These are phyloP conservation scores for Bifiguratus adelaidae DNA, from an alignment of 192 early-diverging fungal species.

Conservation along the genomic window DNA sequence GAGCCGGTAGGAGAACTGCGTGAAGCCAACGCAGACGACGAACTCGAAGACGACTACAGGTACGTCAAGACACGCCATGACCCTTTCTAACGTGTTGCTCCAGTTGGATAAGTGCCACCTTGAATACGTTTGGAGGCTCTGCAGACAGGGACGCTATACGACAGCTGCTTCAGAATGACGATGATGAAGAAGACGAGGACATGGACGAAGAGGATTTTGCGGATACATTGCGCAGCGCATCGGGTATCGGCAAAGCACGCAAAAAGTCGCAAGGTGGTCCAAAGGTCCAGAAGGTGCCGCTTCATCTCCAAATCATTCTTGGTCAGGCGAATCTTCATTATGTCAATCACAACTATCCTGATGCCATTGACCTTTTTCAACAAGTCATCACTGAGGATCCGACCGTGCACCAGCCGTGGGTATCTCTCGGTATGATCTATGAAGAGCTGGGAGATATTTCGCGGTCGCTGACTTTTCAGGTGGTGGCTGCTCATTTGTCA, in stretches of 20 bases:
- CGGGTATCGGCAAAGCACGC: conserved; percentile 7
- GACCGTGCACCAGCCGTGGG: conserved; percentile 74
- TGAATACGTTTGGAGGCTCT: conserved; percentile 1
- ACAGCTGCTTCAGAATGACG: conserved; percentile 2
- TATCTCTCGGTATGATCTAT: conserved; percentile 79
- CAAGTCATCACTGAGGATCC: conserved; percentile 65
- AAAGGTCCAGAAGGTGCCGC: conserved; percentile 4
- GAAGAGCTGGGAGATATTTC: conserved; percentile 68
- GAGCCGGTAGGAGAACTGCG: not conserved
- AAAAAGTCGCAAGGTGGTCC: not conserved
- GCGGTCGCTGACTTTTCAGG: conserved; percentile 66
- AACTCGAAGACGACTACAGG: conserved; percentile 11
- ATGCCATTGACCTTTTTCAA: conserved; percentile 67
- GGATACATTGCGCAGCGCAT: conserved; percentile 5
- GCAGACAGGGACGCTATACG: not conserved
- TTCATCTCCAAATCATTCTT: conserved; percentile 45
- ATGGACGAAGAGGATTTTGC: conserved; percentile 13
- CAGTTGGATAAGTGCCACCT: not conserved
- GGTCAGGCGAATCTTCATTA: conserved; percentile 77
- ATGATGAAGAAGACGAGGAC: conserved; percentile 1
- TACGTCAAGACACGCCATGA: not conserved
- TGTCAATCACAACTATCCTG: conserved; percentile 48
- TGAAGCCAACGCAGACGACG: not conserved
- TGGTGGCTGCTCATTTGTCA: conserved; percentile 86
- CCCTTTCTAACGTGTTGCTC: not conserved